Evolutionary conservation across 495 filamentous ascomycete genomes (phyloP).

Genomic region (Neohortaea acidophila): DNA sequence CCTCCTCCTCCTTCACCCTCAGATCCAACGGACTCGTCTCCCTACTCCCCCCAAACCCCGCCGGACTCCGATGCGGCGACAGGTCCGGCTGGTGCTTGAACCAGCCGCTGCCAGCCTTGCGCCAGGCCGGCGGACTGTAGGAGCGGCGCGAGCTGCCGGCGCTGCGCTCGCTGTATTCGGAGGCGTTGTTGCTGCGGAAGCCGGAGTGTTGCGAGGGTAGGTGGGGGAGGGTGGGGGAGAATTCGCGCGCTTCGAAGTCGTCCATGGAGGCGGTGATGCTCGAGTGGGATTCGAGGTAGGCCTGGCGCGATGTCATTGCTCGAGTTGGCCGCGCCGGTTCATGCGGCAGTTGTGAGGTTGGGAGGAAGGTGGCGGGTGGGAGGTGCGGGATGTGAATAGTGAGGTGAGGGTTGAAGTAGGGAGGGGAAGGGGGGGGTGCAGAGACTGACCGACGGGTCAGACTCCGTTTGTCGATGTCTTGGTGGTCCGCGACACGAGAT

Average conservation of each 20-base stretch:
- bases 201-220: constrained; percentile 63
- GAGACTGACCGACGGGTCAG: too few species aligned
- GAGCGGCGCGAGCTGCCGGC: constrained; percentile 36
- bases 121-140: constrained; percentile 36
- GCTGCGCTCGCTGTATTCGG: constrained; percentile 27
- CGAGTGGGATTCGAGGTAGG: constrained; percentile 32
- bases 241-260: constrained; percentile 51
- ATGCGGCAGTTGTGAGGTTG: constrained; percentile 1
- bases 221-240: constrained; percentile 33
- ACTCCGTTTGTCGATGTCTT: too few species aligned
- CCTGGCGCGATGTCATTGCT: constrained; percentile 12
- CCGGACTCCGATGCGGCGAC: constrained; percentile 26
- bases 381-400: too few species aligned
- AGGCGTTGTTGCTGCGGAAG: constrained; percentile 36
- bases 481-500: too few species aligned
- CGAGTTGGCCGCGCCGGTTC: background rate
- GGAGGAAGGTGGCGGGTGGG: too few species aligned
- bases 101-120: constrained; percentile 43
- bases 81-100: constrained; percentile 40
- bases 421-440: too few species aligned
- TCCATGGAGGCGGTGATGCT: constrained; percentile 58
- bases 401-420: too few species aligned
- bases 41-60: constrained; percentile 23
- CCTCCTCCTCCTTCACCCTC: constrained; percentile 39
- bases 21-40: constrained; percentile 37